Percentiles rank a stretch among this genome's conserved stretches.
These are phyloP conservation scores for Plasmodium malariae DNA, from an alignment of 169 alveolate species.

Conservation along the genomic window DNA sequence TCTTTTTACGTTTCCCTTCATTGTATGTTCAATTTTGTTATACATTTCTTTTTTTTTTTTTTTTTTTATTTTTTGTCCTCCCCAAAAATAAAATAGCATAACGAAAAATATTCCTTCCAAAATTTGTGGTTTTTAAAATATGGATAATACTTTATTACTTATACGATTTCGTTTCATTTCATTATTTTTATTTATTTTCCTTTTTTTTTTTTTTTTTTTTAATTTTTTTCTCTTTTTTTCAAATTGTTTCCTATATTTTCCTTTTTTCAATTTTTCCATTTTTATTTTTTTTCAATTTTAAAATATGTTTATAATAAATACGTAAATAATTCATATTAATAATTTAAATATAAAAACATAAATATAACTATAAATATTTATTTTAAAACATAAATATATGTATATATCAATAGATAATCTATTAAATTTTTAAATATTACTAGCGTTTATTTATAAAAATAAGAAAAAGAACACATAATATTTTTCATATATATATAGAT, in stretches of 20 bases:
- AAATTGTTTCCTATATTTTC: too few relatives aligned
- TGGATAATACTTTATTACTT: too few relatives aligned
- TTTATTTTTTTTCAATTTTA: slow-evolving; percentile 9
- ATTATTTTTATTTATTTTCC: background rate
- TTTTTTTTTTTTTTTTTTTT: slow-evolving; percentile 16
- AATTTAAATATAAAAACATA: slow-evolving; percentile 38
- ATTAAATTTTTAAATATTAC: slow-evolving; percentile 41
- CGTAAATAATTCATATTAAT: slow-evolving; percentile 64
- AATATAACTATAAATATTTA: slow-evolving; percentile 20
- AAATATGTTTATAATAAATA: slow-evolving; percentile 40
- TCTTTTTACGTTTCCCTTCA: too few relatives aligned
- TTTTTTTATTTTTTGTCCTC: too few relatives aligned
- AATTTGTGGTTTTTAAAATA: too few relatives aligned
- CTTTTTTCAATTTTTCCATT: background rate
- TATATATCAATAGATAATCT: slow-evolving; percentile 17
- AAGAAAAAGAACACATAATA: slow-evolving; percentile 1
- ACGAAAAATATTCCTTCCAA: too few relatives aligned
- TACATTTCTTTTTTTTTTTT: too few relatives aligned
- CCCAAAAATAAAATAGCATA: too few relatives aligned
- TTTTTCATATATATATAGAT: background rate
- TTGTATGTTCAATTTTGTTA: too few relatives aligned
- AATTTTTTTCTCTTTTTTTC: too few relatives aligned
- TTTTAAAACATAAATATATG: slow-evolving; percentile 11
- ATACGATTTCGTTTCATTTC: too few relatives aligned
- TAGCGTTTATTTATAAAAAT: slow-evolving; percentile 25